These are phyloP conservation scores for Fusarium fracticaudum DNA, from an alignment of 2,329 filamentous ascomycete genomes.

Conservation along the genomic window DNA sequence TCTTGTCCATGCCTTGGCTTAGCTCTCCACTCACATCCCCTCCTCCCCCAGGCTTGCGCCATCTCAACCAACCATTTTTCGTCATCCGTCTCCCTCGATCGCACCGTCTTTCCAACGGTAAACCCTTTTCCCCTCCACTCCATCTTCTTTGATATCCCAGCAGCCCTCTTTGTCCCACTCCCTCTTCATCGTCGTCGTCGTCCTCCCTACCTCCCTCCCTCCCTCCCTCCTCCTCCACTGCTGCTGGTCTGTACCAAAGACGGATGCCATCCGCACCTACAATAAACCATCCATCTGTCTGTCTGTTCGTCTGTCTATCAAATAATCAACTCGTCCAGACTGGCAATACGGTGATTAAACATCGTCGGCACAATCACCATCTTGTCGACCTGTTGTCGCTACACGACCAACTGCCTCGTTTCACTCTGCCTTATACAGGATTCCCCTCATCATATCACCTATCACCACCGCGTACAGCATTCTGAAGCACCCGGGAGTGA, in stretches of 20 bases:
- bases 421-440: conserved; percentile 5
- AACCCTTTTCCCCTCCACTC: conserved; percentile 34
- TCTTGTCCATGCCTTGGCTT: conserved; percentile 33
- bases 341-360: conserved; percentile 17
- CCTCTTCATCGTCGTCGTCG: conserved; percentile 22
- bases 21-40: conserved; percentile 26
- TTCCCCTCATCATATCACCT: neutral
- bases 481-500: neutral
- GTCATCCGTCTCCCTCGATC: conserved; percentile 47
- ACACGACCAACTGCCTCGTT: conserved; percentile 10
- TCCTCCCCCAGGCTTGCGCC: conserved; percentile 41
- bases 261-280: conserved; percentile 33
- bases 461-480: conserved; percentile 11
- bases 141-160: conserved; percentile 37
- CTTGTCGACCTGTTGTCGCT: conserved; percentile 2
- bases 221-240: conserved; percentile 4
- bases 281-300: conserved; percentile 27
- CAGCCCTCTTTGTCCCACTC: conserved; percentile 38
- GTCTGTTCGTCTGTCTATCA: conserved; percentile 22
- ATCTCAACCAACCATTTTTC: conserved; percentile 48
- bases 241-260: conserved; percentile 10
- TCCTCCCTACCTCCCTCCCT: conserved; percentile 3
- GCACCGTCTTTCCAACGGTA: conserved; percentile 43
- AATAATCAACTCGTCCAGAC: conserved; percentile 25
- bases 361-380: conserved; percentile 25